Conservation (phyloP, 2,329 filamentous ascomycete species). For the Aspergillus hiratsukae region DNA sequence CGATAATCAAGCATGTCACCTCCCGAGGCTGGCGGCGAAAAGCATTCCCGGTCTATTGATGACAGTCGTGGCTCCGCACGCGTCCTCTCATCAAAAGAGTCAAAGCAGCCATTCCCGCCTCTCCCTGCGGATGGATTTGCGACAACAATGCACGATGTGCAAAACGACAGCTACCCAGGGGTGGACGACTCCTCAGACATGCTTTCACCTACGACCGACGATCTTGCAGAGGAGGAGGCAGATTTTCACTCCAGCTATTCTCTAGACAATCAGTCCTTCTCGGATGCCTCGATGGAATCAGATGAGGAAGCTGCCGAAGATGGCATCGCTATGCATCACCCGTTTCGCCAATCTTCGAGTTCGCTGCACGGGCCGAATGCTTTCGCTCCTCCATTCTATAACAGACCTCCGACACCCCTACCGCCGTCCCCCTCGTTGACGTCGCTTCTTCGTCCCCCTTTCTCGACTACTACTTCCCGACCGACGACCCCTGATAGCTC, state of each 20-base stretch:
- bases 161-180: constrained; percentile 14
- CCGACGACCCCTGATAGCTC: constrained; percentile 90
- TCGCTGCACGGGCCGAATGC: constrained; percentile 41
- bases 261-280: constrained; percentile 34
- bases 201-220: constrained; percentile 25
- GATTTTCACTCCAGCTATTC: constrained; percentile 46
- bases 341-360: constrained; percentile 38
- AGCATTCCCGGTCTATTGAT: constrained; percentile 1
- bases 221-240: constrained; percentile 33
- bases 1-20: constrained; percentile 10
- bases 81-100: constrained; percentile 16
- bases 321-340: constrained; percentile 30
- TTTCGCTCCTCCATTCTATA: constrained; percentile 88
- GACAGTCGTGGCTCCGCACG: constrained; percentile 3
- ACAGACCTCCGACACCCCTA: constrained; percentile 87
- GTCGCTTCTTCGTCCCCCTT: constrained; percentile 72
- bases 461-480: constrained; percentile 66
- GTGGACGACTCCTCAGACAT: constrained; percentile 27
- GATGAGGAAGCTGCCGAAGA: constrained; percentile 27
- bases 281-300: constrained; percentile 31
- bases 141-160: constrained; percentile 8
- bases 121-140: constrained; percentile 24
- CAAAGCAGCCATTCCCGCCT: constrained; percentile 33
- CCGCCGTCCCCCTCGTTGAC: constrained; percentile 91
- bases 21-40: constrained; percentile 3